A percentile compares a stretch with the other conserved stretches of the same genome.
phyloP scores from a whole-genome alignment of 352 stramenopile species.

The Globisporangium megalacanthum region DNA sequence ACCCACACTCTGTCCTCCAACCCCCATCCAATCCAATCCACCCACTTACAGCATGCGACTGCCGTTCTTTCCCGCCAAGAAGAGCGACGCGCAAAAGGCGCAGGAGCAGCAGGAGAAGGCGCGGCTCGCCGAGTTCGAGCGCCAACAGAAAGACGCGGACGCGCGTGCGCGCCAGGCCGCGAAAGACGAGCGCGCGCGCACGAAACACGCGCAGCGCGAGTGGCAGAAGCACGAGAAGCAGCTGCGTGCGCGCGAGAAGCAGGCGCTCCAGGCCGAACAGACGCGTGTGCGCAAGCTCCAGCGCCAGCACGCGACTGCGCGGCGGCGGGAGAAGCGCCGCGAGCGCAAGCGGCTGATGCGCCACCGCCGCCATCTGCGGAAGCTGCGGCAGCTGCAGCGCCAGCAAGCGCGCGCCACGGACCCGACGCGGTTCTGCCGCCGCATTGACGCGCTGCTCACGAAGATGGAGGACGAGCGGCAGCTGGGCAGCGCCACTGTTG shows the following conservation, averaged over 20 bases:
- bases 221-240: constrained; percentile 18
- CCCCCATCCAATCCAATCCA: too few relatives aligned
- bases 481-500: neutral
- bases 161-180: constrained; percentile 1
- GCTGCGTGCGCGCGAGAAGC: constrained; percentile 15
- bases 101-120: constrained; percentile 11
- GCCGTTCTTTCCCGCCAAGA: constrained; percentile 10
- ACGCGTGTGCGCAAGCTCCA: constrained; percentile 13
- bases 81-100: constrained; percentile 6
- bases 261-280: constrained; percentile 5
- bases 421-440: neutral
- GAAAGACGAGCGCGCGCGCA: constrained; percentile 12
- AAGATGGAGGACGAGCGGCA: constrained; percentile 2
- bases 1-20: too few relatives aligned
- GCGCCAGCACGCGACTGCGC: constrained; percentile 15
- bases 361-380: constrained; percentile 10
- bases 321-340: constrained; percentile 8
- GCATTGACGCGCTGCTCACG: constrained; percentile 6
- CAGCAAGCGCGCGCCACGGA: constrained; percentile 10
- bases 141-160: constrained; percentile 13
- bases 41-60: too few relatives aligned
- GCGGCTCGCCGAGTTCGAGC: constrained; percentile 15
- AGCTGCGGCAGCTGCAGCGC: constrained; percentile 9
- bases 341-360: constrained; percentile 7
- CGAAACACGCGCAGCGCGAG: constrained; percentile 7